These are phyloP conservation scores for Penicillium sclerotigenum DNA, from an alignment of 2,329 filamentous ascomycete species.

Conservation along the genomic window DNA sequence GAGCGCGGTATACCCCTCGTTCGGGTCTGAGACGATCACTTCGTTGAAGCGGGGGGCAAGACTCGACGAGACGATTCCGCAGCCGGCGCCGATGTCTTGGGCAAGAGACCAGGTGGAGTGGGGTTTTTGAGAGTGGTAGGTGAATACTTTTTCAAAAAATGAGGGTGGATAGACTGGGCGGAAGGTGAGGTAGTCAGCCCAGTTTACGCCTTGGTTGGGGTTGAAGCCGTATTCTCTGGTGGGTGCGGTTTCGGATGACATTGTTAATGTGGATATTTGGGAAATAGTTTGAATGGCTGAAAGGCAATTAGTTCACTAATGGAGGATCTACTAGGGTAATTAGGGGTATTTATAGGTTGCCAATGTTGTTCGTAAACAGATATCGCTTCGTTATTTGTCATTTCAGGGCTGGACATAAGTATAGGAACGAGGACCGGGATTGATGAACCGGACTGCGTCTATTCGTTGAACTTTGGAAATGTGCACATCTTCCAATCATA, in stretches of 20 bases:
- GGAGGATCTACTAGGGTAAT: neutral
- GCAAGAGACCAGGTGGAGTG: neutral
- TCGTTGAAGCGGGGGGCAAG: neutral
- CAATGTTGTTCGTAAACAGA: neutral
- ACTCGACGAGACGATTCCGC: constrained; percentile 3
- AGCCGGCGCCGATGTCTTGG: constrained; percentile 5
- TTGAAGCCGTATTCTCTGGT: constrained; percentile 1
- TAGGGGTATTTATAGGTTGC: neutral
- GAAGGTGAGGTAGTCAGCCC: constrained; percentile 5
- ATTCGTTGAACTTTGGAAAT: neutral
- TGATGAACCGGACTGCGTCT: neutral
- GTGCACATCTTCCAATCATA: neutral
- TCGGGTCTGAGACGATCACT: constrained; percentile 4
- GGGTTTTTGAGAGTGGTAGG: constrained; percentile 1
- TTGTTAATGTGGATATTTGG: neutral
- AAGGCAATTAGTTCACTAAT: neutral
- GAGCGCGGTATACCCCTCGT: constrained; percentile 3
- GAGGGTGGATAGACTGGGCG: constrained; percentile 6
- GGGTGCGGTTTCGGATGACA: neutral
- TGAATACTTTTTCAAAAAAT: constrained; percentile 1
- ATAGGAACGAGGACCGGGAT: neutral
- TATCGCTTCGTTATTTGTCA: neutral
- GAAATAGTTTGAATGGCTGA: neutral
- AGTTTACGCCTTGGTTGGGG: constrained; percentile 1
- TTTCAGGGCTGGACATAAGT: neutral